Percentiles rank a stretch among this genome's conserved stretches.
These are phyloP conservation scores for Pseudotsuga menziesii DNA, from an alignment of 75 land plant genomes.

Conservation along the genomic window DNA sequence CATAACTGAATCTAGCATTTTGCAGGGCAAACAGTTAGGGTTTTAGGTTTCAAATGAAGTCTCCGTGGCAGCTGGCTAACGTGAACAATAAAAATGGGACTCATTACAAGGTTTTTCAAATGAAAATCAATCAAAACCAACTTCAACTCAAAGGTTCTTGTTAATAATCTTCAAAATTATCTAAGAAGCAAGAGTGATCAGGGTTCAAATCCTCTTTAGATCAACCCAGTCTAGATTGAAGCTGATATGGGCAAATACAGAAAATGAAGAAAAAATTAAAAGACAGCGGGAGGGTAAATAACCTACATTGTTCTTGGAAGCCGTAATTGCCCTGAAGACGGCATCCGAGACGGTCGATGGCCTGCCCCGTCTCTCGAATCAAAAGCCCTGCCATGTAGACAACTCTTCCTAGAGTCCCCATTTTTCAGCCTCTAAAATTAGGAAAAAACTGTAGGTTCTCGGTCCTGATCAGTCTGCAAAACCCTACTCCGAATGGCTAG, in stretches of 20 bases:
- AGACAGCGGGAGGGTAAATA: not conserved
- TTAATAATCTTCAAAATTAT: not conserved
- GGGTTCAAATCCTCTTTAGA: too few species aligned
- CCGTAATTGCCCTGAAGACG: conserved; percentile 71
- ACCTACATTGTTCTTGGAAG: conserved; percentile 57
- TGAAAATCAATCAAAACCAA: not conserved
- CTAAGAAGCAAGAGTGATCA: not conserved
- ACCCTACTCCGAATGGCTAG: too few species aligned
- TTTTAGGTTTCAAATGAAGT: too few species aligned
- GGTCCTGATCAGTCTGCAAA: too few species aligned
- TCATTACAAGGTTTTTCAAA: not conserved
- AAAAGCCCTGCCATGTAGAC: conserved; percentile 79
- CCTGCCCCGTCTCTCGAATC: conserved; percentile 88
- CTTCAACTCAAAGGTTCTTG: not conserved
- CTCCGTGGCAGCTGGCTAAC: not conserved
- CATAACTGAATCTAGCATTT: not conserved
- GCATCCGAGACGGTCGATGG: conserved; percentile 89
- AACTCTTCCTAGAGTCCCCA: conserved; percentile 64
- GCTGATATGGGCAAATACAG: not conserved
- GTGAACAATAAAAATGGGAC: not conserved
- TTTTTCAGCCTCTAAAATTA: not conserved
- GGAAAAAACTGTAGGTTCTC: too few species aligned
- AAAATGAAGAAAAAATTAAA: not conserved
- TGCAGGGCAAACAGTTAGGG: too few species aligned
- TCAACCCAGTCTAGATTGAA: too few species aligned